Conservation (phyloP, 192 early-diverging fungal species). For the Phlyctochytrium planicorne region DNA sequence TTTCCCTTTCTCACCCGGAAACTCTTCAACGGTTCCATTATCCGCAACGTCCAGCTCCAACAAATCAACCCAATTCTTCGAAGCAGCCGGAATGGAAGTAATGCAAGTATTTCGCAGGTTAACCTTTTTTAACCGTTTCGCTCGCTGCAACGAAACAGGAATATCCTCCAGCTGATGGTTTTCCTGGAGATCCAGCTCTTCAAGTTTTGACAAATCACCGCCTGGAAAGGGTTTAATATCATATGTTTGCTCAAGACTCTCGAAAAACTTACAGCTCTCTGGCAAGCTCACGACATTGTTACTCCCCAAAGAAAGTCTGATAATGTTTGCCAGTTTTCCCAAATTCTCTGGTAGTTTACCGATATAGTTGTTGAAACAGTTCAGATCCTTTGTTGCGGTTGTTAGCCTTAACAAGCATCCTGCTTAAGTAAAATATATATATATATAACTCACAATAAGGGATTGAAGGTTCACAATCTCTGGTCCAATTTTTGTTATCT, state of each 20-base stretch:
- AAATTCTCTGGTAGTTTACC: conserved; percentile 34
- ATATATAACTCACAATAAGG: too few relatives aligned
- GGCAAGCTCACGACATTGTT: conserved; percentile 39
- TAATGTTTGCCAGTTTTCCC: conserved; percentile 19
- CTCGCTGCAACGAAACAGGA: conserved; percentile 29
- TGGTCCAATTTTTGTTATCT: conserved; percentile 33
- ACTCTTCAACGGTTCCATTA: conserved; percentile 47
- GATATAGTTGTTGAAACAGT: conserved; percentile 34
- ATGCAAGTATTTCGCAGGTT: conserved; percentile 40
- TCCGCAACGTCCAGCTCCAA: conserved; percentile 41
- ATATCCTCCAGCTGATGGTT: conserved; percentile 48
- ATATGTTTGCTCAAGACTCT: not conserved
- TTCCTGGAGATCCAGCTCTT: conserved; percentile 47
- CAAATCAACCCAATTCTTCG: conserved; percentile 40
- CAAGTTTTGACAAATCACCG: conserved; percentile 38
- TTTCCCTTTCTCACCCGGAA: too few relatives aligned
- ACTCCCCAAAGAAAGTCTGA: conserved; percentile 23
- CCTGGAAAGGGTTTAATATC: conserved; percentile 12
- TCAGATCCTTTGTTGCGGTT: conserved; percentile 28
- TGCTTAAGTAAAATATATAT: too few relatives aligned
- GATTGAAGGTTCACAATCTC: conserved; percentile 27
- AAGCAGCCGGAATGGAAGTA: conserved; percentile 30
- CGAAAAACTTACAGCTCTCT: conserved; percentile 31
- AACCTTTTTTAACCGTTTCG: conserved; percentile 32
- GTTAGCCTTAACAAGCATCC: too few relatives aligned